Base-by-base conservation (phyloP, 257 asterid species). In the Gentiana dahurica region DNA sequence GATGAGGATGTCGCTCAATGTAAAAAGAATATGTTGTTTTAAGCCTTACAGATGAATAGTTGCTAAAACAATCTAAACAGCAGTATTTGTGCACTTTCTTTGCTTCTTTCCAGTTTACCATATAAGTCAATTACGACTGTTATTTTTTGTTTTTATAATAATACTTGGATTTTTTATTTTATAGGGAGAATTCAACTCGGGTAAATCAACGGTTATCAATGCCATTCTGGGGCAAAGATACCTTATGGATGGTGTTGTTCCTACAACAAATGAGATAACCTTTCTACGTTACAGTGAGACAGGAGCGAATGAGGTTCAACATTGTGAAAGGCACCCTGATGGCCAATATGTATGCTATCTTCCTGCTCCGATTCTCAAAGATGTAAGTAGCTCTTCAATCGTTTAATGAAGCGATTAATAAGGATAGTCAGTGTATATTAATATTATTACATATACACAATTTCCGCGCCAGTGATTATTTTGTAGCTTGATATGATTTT, bases 131-230 rank as follows among this genome's bases (percentile, higher is more conserved):
- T 41, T 15, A 24, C 33, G 8, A 49, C 32, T 37, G 43, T 6
- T 41, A 41, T 41, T 5, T 15, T 24, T 24, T 41, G 5, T 53
- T 39, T 46, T 41, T 24, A 24, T 24, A 49, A 61, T 43, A n/a
- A 53, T 0, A 8, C 54, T 45, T 46, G 45, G 7, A 35, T 60
- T 53, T 60, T 63, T 74, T 66, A 57, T 62, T 41, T 61, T 46
- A 63, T 76, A 92, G 99, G 99, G 99, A 64, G 99, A 88, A 76
- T 88, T 92, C 79, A 92, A 88, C 80, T 92, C 99, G 63, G 97
- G 97, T 64, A 92, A 92, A 80, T 92, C 95, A 10, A 80, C 95
- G 67, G 89, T 92, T 72, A 83, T 92, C 73, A 92, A 92, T 83
- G 97, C 99, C 73, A 75, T 92, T 78, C 94, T 88, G 60, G 99